Evolutionary conservation across 2,329 filamentous ascomycete genomes (phyloP), one percentile per base, ranked within the genome.

Genomic region (Clonostachys sp.): DNA sequence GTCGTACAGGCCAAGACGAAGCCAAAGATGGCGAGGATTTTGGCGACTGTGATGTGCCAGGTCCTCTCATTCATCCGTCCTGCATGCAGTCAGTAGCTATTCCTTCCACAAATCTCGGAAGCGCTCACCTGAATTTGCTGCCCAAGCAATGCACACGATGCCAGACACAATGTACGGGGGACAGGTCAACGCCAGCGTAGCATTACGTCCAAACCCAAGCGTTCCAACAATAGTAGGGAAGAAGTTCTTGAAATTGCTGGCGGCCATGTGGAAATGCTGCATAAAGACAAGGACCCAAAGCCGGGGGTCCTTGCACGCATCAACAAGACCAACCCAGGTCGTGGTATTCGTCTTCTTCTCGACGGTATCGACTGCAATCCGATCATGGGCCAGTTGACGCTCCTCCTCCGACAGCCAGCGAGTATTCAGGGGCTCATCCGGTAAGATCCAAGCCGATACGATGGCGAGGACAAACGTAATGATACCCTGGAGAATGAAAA

Each of bases 181-280:
- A 41, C 61, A 64, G 12, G 74, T 78, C 3, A 79, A 65, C 2
- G 75, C 67, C 4, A 80, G 64, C 0, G 75, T 77, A 39, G 75
- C 65, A 3, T 71, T 76, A 0, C 55, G 63, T 45, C 60, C 63
- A 59, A 75, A 76, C 1, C 71, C 70, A 1, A 78, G 66, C 12
- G 54, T 51, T 12, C 50, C 14, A 12, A 48, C 43, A n/a, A 39
- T 43, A 14, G 47, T 48, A 6, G 47, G 47, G 43, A 48, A 48
- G 43, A 48, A 48, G 38, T 48, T 48, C 47, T 48, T 67, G 55
- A 70, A 70, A 2, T 61, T 61, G 41, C 71, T 70, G 16, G 72
- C 71, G 5, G 66, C 68, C 34, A 74, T 57, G 54, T 75, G 71
- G 53, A 70, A 67, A 48, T 75, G 73, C 48, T 73, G 69, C 71